A percentile compares a stretch with the other conserved stretches of the same genome.
phyloP scores from a whole-genome alignment of 2,329 filamentous ascomycete genomes.

The Cladosporium phlei region DNA sequence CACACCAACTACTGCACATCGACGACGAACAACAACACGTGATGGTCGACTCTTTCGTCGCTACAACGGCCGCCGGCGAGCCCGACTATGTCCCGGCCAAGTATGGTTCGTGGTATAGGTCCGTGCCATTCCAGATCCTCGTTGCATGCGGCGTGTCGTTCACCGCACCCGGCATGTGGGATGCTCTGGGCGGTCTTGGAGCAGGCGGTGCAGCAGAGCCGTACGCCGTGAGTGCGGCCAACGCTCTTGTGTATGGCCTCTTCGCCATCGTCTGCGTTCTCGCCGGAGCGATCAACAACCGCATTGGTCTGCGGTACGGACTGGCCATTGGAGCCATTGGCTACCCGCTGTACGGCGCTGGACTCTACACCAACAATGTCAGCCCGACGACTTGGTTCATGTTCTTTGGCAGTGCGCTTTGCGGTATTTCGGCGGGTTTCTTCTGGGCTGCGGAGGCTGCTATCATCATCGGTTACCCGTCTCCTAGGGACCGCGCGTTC shows the following conservation, averaged over 20 bases:
- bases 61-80: constrained; percentile 4
- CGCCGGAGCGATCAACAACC: constrained; percentile 35
- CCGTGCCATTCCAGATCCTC: constrained; percentile 18
- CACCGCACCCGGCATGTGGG: constrained; percentile 21
- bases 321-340: constrained; percentile 36
- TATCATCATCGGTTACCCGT: constrained; percentile 45
- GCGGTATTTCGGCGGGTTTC: constrained; percentile 45
- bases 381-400: constrained; percentile 50
- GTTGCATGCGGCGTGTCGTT: constrained; percentile 19
- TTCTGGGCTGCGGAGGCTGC: constrained; percentile 50
- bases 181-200: constrained; percentile 19
- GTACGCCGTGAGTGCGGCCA: constrained; percentile 11
- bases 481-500: constrained; percentile 33
- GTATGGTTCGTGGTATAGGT: constrained; percentile 12
- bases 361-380: constrained; percentile 46
- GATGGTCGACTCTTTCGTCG: constrained; percentile 10
- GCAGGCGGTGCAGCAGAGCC: constrained; percentile 13
- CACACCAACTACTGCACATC: neutral
- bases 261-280: constrained; percentile 14
- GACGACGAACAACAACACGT: too few relatives aligned
- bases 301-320: constrained; percentile 24
- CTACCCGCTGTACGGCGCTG: constrained; percentile 46
- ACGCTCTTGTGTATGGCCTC: constrained; percentile 13
- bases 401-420: constrained; percentile 43
- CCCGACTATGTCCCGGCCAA: neutral